Evolutionary conservation across 257 asterid genomes (phyloP).

Genomic region (Gentiana dahurica): DNA sequence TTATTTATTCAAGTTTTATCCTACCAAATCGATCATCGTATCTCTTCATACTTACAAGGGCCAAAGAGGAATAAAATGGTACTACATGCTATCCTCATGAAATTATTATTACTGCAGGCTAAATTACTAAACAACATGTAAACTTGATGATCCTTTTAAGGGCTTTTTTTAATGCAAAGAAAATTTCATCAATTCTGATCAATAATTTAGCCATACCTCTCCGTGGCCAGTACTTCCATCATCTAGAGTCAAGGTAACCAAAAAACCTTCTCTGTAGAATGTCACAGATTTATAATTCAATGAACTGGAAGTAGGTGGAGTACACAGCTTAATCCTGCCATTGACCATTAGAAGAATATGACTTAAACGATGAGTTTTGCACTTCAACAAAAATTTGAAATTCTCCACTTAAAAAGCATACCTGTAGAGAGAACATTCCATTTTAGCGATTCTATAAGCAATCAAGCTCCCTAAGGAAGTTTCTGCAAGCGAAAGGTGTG

Average conservation of each 20-base stretch:
- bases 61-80: too few species aligned
- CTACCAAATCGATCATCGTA: too few species aligned
- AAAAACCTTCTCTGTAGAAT: constrained; percentile 76
- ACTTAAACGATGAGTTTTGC: background rate
- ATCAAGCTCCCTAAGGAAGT: constrained; percentile 21
- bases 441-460: constrained; percentile 38
- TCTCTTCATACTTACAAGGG: too few species aligned
- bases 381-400: background rate
- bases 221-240: constrained; percentile 86
- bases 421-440: constrained; percentile 76
- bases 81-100: too few species aligned
- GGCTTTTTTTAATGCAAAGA: background rate
- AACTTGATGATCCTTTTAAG: background rate
- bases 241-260: constrained; percentile 55
- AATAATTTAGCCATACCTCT: constrained; percentile 42
- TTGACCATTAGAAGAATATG: constrained; percentile 5
- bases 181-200: constrained; percentile 1
- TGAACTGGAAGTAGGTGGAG: constrained; percentile 87
- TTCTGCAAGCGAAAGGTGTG: constrained; percentile 34
- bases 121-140: background rate
- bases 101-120: background rate
- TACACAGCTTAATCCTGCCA: constrained; percentile 67
- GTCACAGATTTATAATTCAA: constrained; percentile 20
- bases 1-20: too few species aligned
- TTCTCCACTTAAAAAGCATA: constrained; percentile 18